These are phyloP conservation scores for Durusdinium trenchii DNA, from an alignment of 73 alveolate species.

Conservation along the genomic window DNA sequence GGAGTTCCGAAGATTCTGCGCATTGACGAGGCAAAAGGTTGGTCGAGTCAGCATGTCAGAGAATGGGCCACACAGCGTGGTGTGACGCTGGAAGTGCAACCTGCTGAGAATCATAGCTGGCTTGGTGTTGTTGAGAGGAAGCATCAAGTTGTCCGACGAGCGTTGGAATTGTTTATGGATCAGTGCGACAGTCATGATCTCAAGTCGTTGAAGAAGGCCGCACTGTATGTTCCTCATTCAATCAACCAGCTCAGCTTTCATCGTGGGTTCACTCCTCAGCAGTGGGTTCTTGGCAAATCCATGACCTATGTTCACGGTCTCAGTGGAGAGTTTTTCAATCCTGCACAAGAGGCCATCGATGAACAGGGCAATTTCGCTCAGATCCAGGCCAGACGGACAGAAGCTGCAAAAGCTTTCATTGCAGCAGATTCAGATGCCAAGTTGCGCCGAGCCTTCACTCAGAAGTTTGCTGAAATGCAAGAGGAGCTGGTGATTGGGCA, in stretches of 20 bases:
- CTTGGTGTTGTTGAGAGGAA: not conserved
- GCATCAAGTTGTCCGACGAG: conserved; percentile 4
- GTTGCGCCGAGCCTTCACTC: not conserved
- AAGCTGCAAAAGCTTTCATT: not conserved
- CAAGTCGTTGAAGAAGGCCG: too few species aligned
- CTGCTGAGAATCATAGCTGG: conserved; percentile 11
- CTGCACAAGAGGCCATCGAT: not conserved
- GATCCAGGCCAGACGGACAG: not conserved
- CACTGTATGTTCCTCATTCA: too few species aligned
- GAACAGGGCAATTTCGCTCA: not conserved
- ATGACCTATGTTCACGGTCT: too few species aligned
- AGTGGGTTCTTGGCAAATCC: too few species aligned
- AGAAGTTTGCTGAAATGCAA: not conserved
- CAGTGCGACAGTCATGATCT: too few species aligned
- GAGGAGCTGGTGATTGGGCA: not conserved
- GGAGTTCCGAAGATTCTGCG: conserved; percentile 28
- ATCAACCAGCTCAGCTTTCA: too few species aligned
- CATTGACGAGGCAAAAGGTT: conserved; percentile 75
- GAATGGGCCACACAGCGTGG: conserved; percentile 10
- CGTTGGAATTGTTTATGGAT: too few species aligned
- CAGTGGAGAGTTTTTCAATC: not conserved
- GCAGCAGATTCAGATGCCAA: not conserved
- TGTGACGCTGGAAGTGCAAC: not conserved
- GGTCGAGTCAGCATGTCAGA: conserved; percentile 31
- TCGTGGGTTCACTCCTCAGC: too few species aligned